Conservation (phyloP, 2,329 filamentous ascomycete genomes). For the Cladobotryum mycophilum region DNA sequence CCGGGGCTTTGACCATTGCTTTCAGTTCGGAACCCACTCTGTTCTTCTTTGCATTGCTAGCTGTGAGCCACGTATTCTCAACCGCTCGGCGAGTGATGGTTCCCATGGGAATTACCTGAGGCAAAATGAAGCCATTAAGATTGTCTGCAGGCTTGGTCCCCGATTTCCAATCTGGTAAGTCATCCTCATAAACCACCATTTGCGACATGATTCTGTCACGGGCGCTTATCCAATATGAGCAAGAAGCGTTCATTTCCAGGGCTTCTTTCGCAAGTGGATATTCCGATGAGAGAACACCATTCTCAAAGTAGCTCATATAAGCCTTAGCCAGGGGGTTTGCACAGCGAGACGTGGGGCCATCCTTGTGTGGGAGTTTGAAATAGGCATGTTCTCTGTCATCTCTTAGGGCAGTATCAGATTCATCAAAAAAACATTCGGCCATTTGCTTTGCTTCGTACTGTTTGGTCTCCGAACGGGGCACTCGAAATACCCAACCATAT, state of each 20-base stretch:
- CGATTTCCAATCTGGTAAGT: slow-evolving; percentile 31
- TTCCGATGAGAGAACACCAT: slow-evolving; percentile 78
- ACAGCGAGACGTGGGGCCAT: slow-evolving; percentile 80
- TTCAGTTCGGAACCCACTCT: slow-evolving; percentile 95
- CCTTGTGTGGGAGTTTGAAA: slow-evolving; percentile 94
- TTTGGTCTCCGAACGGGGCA: slow-evolving; percentile 53
- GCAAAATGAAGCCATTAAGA: slow-evolving; percentile 71
- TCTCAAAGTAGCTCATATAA: slow-evolving; percentile 87
- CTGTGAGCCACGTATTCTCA: slow-evolving; percentile 97
- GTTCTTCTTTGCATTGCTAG: slow-evolving; percentile 93
- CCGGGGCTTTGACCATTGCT: slow-evolving; percentile 88
- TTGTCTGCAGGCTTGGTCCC: slow-evolving; percentile 12
- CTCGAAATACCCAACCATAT: slow-evolving; percentile 87
- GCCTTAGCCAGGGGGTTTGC: slow-evolving; percentile 84
- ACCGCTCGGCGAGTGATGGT: slow-evolving; percentile 92
- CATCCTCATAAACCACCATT: slow-evolving; percentile 81
- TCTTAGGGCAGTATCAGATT: slow-evolving; percentile 56
- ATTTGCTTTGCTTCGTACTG: slow-evolving; percentile 68
- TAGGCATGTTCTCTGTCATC: slow-evolving; percentile 64
- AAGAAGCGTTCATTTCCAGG: slow-evolving; percentile 96
- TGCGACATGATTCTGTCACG: slow-evolving; percentile 90
- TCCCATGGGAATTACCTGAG: slow-evolving; percentile 96
- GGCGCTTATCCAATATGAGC: slow-evolving; percentile 98
- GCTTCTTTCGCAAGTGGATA: slow-evolving; percentile 89
- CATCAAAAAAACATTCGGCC: slow-evolving; percentile 70